Evolutionary conservation across 2,329 filamentous ascomycete genomes (phyloP).

Genomic region (Cordyceps javanica): DNA sequence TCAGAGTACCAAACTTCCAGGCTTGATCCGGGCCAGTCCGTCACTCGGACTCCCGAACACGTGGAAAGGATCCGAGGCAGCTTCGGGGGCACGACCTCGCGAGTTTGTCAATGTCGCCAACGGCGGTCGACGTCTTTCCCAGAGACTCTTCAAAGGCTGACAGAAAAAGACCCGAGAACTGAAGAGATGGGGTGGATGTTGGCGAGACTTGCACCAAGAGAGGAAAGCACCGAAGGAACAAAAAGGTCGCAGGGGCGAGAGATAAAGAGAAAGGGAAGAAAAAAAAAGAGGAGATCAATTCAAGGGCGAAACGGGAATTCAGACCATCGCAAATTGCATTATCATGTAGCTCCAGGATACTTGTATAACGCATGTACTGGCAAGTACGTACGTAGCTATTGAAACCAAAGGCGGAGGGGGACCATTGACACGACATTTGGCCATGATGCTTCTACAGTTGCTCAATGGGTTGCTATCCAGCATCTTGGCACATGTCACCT

Average conservation of each 20-base stretch:
- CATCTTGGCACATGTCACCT: too few relatives aligned
- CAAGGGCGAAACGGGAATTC: constrained; percentile 7
- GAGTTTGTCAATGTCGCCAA: too few relatives aligned
- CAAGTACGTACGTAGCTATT: not conserved
- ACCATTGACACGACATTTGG: not conserved
- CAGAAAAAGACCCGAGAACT: too few relatives aligned
- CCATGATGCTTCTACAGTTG: not conserved
- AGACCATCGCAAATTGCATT: constrained; percentile 8
- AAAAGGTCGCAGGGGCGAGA: not conserved
- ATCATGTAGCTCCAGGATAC: not conserved
- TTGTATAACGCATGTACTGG: not conserved
- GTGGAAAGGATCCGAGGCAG: too few relatives aligned
- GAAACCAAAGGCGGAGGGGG: not conserved
- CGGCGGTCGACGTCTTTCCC: too few relatives aligned
- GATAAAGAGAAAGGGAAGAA: not conserved
- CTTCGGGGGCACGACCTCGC: too few relatives aligned
- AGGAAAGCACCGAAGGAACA: not conserved
- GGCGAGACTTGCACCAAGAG: not conserved
- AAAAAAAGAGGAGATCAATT: constrained; percentile 4
- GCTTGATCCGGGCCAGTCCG: too few relatives aligned
- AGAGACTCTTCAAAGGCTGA: too few relatives aligned
- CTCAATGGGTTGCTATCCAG: not conserved
- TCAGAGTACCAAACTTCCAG: too few relatives aligned
- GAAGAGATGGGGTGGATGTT: too few relatives aligned
- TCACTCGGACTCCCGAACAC: too few relatives aligned